A percentile compares a stretch with the other conserved stretches of the same genome.
These are phyloP conservation scores for Phylloporus arenicola DNA, from an alignment of 768 basidiomycete species.

Conservation along the genomic window DNA sequence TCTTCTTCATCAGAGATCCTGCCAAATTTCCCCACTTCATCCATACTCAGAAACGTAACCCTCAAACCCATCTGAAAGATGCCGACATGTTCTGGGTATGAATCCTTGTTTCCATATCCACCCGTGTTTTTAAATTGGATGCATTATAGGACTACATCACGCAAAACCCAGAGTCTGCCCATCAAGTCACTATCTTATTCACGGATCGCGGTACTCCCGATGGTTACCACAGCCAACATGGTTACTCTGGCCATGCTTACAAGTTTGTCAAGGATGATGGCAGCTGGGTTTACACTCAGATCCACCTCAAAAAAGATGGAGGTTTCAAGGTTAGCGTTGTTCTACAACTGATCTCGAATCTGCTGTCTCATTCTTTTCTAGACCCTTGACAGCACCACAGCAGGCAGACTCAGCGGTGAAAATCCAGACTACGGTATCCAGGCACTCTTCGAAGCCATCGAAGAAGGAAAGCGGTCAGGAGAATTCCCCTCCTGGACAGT, in stretches of 20 bases:
- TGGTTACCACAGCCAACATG: constrained; percentile 83
- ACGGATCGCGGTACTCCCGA: constrained; percentile 94
- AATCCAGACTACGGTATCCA: constrained; percentile 85
- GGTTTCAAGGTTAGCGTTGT: constrained; percentile 64
- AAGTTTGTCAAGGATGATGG: constrained; percentile 85
- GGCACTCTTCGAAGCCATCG: constrained; percentile 76
- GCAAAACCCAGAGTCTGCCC: constrained; percentile 84
- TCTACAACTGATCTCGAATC: background rate
- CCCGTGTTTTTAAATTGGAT: background rate
- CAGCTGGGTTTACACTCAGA: constrained; percentile 79
- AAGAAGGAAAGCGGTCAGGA: constrained; percentile 40
- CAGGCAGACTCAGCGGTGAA: constrained; percentile 59
- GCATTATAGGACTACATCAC: constrained; percentile 73
- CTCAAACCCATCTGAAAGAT: constrained; percentile 89
- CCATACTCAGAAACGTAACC: constrained; percentile 89
- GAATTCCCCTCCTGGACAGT: constrained; percentile 84
- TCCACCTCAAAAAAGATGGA: constrained; percentile 72
- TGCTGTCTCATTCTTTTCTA: constrained; percentile 23
- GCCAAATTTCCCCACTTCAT: constrained; percentile 92
- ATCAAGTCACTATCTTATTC: constrained; percentile 86
- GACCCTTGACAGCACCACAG: constrained; percentile 68
- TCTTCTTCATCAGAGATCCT: constrained; percentile 86
- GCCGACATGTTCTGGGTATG: constrained; percentile 77
- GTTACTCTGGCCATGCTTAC: constrained; percentile 90
- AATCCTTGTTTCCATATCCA: background rate